These are phyloP conservation scores for Pleurotus citrinopileatus DNA, from an alignment of 768 basidiomycete genomes.

Conservation along the genomic window DNA sequence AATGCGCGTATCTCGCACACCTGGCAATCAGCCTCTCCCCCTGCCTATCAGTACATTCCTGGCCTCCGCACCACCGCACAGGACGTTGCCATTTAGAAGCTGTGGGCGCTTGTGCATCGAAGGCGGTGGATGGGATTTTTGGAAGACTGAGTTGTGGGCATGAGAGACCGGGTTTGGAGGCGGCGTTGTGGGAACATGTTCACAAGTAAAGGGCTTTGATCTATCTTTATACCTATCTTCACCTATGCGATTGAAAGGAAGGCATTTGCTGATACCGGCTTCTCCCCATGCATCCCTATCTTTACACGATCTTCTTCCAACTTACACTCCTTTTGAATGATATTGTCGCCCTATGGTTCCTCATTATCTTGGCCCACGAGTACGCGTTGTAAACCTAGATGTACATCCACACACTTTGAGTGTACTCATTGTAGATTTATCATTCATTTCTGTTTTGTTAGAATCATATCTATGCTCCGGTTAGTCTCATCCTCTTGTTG, in stretches of 20 bases:
- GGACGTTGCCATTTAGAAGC: not conserved
- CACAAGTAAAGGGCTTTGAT: not conserved
- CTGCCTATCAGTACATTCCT: constrained; percentile 2
- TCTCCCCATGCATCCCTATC: not conserved
- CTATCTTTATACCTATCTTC: not conserved
- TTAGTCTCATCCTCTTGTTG: no score
- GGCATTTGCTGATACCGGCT: not conserved
- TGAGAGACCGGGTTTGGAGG: no score
- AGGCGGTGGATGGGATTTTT: not conserved
- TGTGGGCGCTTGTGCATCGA: not conserved
- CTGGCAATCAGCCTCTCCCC: constrained; percentile 9
- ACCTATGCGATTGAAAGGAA: not conserved
- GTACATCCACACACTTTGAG: not conserved
- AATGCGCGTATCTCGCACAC: constrained; percentile 51
- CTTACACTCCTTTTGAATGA: not conserved
- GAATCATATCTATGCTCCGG: not conserved
- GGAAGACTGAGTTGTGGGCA: not conserved
- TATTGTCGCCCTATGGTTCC: not conserved
- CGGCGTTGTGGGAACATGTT: not conserved
- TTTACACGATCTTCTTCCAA: not conserved
- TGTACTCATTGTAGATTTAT: constrained; percentile 5
- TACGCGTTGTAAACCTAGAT: not conserved
- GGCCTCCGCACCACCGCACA: not conserved
- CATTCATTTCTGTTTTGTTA: not conserved
- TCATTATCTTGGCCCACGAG: not conserved